Evolutionary conservation across 805 yeast genomes (phyloP), one percentile per base, ranked within the genome.

Genomic region (Cyberlindnera xylosilytica): DNA sequence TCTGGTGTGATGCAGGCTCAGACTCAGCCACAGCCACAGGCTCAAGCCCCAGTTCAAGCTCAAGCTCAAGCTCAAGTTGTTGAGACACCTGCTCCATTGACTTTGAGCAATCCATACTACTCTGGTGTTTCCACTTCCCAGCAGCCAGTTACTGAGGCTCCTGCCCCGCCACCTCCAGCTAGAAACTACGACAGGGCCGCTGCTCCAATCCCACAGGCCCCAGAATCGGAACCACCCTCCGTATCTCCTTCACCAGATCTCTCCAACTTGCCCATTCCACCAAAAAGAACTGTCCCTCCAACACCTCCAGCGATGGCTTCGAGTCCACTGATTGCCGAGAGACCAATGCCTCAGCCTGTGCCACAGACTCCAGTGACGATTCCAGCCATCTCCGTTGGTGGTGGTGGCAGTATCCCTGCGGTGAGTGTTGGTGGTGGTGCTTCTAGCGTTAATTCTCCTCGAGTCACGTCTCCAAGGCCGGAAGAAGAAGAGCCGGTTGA

Each of bases 191-290:
- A 20, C 6, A 42, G 52, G 23, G 24, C 52, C 20, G 37, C 44
- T 7, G 39, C 32, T 1, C 12, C 39, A 2, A 12, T 44, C 3
- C 46, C 48, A n/a, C 30, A 19, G 7, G 39, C 20, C 18, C 23
- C 24, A 13, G 7, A 13, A 19, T 29, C 32, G 15, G 15, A 22
- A 17, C 38, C 16, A 15, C 35, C 42, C 23, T 18, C 45, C 32
- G 26, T 26, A 12, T 13, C 52, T 20, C 52, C 50, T 2, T 51
- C 56, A n/a, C 56, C 62, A 19, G 50, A 56, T 24, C 36, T 56
- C 10, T 42, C 49, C 8, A 45, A 46, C 13, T 20, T 56, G 8
- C 53, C 57, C 10, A 37, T 50, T 18, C 56, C 58, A 9, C 48
- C 56, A 11, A 47, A 26, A 27, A 30, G 38, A 6, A 12, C n/a